These are phyloP conservation scores for Penicillium paneum DNA, from an alignment of 2,329 filamentous ascomycete species.

Conservation along the genomic window DNA sequence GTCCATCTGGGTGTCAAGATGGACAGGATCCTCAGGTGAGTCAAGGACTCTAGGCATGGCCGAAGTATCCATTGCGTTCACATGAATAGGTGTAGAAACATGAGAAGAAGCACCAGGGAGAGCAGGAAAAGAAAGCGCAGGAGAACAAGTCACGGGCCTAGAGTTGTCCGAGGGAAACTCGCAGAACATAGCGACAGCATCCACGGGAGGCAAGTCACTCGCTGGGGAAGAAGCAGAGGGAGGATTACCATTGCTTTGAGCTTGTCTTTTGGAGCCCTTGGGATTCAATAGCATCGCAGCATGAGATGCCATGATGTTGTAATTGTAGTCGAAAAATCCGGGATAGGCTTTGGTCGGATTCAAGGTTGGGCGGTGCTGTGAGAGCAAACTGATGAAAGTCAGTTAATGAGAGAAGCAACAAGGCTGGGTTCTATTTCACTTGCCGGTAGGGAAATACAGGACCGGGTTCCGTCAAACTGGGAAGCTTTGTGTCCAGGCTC, in stretches of 20 bases:
- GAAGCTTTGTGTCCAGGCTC: not conserved
- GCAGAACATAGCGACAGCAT: not conserved
- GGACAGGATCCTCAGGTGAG: not conserved
- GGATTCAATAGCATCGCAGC: constrained; percentile 46
- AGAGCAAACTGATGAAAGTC: constrained; percentile 1
- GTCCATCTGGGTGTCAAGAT: not conserved
- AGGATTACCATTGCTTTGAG: constrained; percentile 35
- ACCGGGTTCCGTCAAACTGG: not conserved
- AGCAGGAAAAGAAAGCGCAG: not conserved
- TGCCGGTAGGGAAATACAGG: not conserved
- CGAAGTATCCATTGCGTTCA: not conserved
- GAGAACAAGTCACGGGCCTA: not conserved
- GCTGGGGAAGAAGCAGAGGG: constrained; percentile 6
- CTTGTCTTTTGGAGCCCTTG: constrained; percentile 39
- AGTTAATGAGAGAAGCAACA: not conserved
- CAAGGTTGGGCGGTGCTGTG: not conserved
- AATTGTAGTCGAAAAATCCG: not conserved
- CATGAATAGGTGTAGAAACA: constrained; percentile 11
- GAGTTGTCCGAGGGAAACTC: not conserved
- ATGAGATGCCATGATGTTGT: constrained; percentile 37
- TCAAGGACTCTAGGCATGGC: not conserved
- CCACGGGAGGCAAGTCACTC: not conserved
- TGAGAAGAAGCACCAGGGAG: constrained; percentile 5
- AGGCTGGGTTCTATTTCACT: not conserved
- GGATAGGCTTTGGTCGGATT: constrained; percentile 11